Percentiles rank a stretch among this genome's conserved stretches.
phyloP scores from a whole-genome alignment of 2,329 filamentous ascomycete species.

The Botrytis medusae region DNA sequence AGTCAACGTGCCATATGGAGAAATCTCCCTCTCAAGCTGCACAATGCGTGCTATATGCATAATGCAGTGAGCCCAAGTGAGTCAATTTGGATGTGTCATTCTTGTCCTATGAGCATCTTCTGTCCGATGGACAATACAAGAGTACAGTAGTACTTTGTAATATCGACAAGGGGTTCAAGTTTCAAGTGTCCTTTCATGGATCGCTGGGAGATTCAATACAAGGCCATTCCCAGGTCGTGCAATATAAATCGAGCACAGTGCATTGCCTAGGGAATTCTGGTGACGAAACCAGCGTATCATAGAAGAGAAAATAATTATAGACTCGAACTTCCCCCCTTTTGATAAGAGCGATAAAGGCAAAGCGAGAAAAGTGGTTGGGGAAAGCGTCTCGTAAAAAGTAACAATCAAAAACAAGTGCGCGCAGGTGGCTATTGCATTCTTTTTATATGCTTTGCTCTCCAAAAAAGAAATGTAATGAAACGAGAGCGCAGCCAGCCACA shows the following conservation, averaged over 20 bases:
- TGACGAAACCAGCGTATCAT: conserved; percentile 13
- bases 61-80: conserved; percentile 2
- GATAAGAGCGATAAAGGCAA: conserved; percentile 9
- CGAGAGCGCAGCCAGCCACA: background rate
- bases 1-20: background rate
- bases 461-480: background rate
- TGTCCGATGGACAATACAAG: background rate
- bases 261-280: background rate
- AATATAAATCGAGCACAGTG: background rate
- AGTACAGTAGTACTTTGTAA: background rate
- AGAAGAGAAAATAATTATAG: background rate
- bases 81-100: background rate
- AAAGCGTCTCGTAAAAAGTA: conserved; percentile 1
- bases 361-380: background rate
- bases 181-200: background rate
- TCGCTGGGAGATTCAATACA: background rate
- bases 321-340: conserved; percentile 8
- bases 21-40: background rate
- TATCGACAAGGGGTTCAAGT: background rate
- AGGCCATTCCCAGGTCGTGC: conserved; percentile 11
- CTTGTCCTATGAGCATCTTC: conserved; percentile 5
- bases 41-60: background rate
- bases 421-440: background rate
- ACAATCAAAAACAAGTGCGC: background rate
- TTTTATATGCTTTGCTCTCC: background rate